phyloP scores from a whole-genome alignment of 2,329 filamentous ascomycete genomes.

The Aspergillus fructus region DNA sequence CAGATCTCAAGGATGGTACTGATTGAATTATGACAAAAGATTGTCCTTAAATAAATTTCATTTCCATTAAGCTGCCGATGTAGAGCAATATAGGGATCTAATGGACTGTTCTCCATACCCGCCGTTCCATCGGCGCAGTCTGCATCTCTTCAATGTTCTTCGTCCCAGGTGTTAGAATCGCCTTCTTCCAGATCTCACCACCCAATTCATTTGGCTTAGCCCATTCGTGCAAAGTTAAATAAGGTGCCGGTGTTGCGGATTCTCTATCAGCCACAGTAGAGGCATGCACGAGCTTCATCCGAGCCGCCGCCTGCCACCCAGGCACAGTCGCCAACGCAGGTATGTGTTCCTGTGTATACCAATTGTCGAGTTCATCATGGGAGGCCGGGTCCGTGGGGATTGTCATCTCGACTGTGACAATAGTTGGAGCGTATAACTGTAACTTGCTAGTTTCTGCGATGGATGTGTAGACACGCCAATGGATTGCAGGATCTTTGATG shows the following conservation, averaged over 20 bases:
- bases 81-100: too few species aligned
- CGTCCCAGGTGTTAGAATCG: not conserved
- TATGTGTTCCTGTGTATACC: not conserved
- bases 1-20: too few species aligned
- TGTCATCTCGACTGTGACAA: not conserved
- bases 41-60: too few species aligned
- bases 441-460: not conserved
- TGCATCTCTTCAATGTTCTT: not conserved
- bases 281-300: not conserved
- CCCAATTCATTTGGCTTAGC: not conserved
- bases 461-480: not conserved
- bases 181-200: not conserved
- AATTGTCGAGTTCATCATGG: not conserved
- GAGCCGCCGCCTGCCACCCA: not conserved
- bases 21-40: too few species aligned
- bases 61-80: too few species aligned
- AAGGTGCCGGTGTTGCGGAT: not conserved
- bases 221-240: not conserved
- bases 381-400: not conserved
- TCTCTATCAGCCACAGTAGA: too few species aligned
- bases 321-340: not conserved
- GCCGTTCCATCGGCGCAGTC: not conserved
- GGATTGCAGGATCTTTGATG: not conserved
- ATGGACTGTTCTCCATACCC: too few species aligned
- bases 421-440: not conserved